These are phyloP conservation scores for Melocanna baccifera DNA, from an alignment of 176 grass and related monocot species.

Conservation along the genomic window DNA sequence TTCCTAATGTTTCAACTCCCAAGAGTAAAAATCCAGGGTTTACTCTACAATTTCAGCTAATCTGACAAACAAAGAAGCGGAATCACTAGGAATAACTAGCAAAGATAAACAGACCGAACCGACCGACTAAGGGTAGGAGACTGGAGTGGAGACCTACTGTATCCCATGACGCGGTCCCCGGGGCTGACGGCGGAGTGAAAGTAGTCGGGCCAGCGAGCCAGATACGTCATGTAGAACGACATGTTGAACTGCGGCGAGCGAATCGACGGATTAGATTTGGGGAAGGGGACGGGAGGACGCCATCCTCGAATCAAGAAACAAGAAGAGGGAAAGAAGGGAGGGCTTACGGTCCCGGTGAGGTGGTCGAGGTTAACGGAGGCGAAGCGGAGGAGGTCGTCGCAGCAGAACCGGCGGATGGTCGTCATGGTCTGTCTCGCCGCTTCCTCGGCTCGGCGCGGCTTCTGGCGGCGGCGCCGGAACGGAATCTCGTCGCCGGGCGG, in stretches of 20 bases:
- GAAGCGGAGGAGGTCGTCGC: slow-evolving; percentile 92
- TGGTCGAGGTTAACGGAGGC: slow-evolving; percentile 89
- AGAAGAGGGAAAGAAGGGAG: neutral
- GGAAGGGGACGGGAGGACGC: neutral
- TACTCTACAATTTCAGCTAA: neutral
- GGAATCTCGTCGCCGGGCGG: neutral
- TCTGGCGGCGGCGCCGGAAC: neutral
- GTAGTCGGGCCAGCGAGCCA: slow-evolving; percentile 97
- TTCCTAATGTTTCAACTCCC: neutral
- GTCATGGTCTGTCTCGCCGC: slow-evolving; percentile 40
- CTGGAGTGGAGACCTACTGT: slow-evolving; percentile 54
- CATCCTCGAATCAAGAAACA: neutral
- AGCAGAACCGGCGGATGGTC: slow-evolving; percentile 93
- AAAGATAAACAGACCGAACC: neutral
- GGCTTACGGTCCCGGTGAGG: slow-evolving; percentile 79
- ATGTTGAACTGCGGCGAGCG: slow-evolving; percentile 73
- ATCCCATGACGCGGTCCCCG: slow-evolving; percentile 87
- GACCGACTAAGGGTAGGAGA: neutral
- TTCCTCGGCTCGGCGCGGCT: neutral
- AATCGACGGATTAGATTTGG: neutral
- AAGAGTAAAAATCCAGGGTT: neutral
- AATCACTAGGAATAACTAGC: neutral
- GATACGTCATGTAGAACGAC: slow-evolving; percentile 99
- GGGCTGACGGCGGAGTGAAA: slow-evolving; percentile 76
- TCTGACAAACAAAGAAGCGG: slow-evolving; percentile 6